Evolutionary conservation across 129 eudicot genomes (phyloP), one percentile per base, ranked within the genome.

Genomic region (Logfia minima): DNA sequence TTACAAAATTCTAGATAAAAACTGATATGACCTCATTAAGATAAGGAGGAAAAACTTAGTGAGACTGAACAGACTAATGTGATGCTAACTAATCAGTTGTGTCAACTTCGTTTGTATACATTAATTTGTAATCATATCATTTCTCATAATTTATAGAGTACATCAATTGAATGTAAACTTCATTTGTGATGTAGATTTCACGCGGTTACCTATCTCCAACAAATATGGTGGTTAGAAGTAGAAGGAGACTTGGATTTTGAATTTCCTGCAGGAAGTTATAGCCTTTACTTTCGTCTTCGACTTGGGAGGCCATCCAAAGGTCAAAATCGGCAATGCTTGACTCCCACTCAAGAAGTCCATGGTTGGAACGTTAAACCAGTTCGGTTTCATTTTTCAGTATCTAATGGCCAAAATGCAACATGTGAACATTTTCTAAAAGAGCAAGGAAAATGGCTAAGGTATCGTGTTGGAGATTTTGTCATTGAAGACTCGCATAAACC

Each of bases 151-250:
- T 41, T 8, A 35, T 7, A 35, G 1, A 8, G 51, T 9, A 9
- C 55, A 48, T 48, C 55, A 4, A 13, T 48, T 48, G 5, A 10
- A 43, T 10, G 51, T 43, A 43, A 43, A 43, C 2, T 8, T 10
- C 23, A 35, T 10, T 18, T 69, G 10, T 69, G 21, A 3, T 48
- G 64, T 52, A 94, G 98, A 75, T 94, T 94, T 58, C 81, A 85
- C 28, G 32, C 92, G 32, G 77, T 91, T 61, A 96, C 96, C 66
- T 91, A 87, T 78, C 97, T 94, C 21, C 88, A 89, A 83, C 97
- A 94, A 81, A 86, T 86, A 81, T 94, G 97, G 97, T 94, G 98
- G 97, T 63, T 94, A 22, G 92, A 94, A 82, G 93, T 87, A 0
- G 90, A 83, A 16, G 98, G 98, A 75, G 84, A 81, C 61, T 60